phyloP scores from a whole-genome alignment of 495 filamentous ascomycete species.

The Letharia columbiana region DNA sequence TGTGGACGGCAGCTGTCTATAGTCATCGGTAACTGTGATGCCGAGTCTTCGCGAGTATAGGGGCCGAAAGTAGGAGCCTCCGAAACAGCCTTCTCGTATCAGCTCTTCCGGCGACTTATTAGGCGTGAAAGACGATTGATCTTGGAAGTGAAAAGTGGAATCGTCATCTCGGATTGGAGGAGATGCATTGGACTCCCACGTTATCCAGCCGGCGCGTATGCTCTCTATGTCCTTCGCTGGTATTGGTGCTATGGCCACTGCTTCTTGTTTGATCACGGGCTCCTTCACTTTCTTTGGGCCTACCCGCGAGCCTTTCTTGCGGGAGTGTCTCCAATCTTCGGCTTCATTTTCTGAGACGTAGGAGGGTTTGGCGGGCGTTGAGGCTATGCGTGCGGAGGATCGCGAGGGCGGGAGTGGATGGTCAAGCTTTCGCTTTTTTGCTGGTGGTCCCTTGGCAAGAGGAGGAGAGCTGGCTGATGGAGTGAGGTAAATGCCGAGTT shows the following conservation, averaged over 20 bases:
- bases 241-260: conserved; percentile 3
- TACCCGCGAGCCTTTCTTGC: neutral
- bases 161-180: conserved; percentile 33
- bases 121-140: conserved; percentile 36
- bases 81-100: conserved; percentile 39
- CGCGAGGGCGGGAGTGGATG: conserved; percentile 25
- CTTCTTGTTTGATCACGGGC: conserved; percentile 1
- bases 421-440: conserved; percentile 26
- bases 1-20: conserved; percentile 33
- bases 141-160: conserved; percentile 35
- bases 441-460: conserved; percentile 1
- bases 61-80: conserved; percentile 41
- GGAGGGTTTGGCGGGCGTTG: conserved; percentile 19
- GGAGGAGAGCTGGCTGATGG: conserved; percentile 7
- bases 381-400: conserved; percentile 33
- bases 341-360: conserved; percentile 26
- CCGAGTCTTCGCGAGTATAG: conserved; percentile 33
- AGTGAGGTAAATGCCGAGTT: conserved; percentile 29
- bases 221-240: conserved; percentile 27
- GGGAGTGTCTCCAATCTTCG: neutral
- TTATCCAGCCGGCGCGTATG: conserved; percentile 34
- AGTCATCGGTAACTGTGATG: conserved; percentile 35
- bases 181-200: conserved; percentile 32
- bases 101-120: conserved; percentile 43
- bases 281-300: neutral